phyloP scores from a whole-genome alignment of 257 asterid species.

The Schizonepeta tenuifolia region DNA sequence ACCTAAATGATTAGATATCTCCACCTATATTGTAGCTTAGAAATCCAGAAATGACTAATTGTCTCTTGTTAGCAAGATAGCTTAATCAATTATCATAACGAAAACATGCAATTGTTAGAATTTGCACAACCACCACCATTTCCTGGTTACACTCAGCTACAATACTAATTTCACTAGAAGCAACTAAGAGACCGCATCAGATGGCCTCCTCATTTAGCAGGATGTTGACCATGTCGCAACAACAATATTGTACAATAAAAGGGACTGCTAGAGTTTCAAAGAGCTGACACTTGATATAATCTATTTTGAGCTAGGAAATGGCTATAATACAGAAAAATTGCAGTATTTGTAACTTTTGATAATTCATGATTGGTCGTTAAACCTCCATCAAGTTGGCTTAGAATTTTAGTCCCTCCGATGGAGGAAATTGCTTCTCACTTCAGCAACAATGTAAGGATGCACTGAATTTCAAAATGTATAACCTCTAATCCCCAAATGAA shows the following conservation, averaged over 20 bases:
- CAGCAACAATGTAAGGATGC: background rate
- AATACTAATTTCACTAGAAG: background rate
- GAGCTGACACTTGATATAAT: background rate
- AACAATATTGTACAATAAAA: background rate
- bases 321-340: background rate
- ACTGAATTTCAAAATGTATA: background rate
- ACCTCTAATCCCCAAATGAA: background rate
- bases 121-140: background rate
- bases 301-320: constrained; percentile 4
- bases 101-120: background rate
- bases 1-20: background rate
- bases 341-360: background rate
- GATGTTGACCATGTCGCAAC: background rate
- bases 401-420: no score
- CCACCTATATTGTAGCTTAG: background rate
- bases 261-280: background rate
- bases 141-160: background rate
- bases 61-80: background rate
- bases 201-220: constrained; percentile 3
- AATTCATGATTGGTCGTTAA: no score
- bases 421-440: no score
- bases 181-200: background rate
- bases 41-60: background rate
- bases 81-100: background rate
- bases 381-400: no score